phyloP scores from a whole-genome alignment of 495 filamentous ascomycete genomes.

The Tuber brumale region DNA sequence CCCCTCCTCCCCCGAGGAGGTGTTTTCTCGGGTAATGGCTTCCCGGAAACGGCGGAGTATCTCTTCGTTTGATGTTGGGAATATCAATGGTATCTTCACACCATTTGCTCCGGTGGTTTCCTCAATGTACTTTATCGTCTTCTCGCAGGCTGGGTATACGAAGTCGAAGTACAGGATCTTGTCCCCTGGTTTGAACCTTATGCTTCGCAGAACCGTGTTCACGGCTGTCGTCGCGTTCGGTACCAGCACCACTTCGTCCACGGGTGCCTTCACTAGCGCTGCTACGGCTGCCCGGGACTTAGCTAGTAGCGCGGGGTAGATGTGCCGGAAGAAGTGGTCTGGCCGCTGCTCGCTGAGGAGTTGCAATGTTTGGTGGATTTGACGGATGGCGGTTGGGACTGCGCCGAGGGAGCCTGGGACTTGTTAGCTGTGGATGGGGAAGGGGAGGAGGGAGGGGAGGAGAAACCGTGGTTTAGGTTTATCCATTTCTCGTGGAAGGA shows the following conservation, averaged over 20 bases:
- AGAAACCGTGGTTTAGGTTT: too few species aligned
- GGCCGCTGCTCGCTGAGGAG: constrained; percentile 56
- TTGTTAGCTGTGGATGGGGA: too few species aligned
- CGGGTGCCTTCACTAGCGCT: constrained; percentile 46
- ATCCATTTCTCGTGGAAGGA: too few species aligned
- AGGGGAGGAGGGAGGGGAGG: too few species aligned
- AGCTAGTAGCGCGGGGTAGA: constrained; percentile 55
- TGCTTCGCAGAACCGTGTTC: constrained; percentile 67
- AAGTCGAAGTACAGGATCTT: constrained; percentile 53
- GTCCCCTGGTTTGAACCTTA: constrained; percentile 38
- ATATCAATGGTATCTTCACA: too few species aligned
- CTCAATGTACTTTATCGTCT: constrained; percentile 59
- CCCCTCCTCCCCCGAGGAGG: too few species aligned
- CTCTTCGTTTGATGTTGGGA: too few species aligned
- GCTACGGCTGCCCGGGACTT: constrained; percentile 60
- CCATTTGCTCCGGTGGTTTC: constrained; percentile 51
- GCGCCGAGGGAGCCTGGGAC: constrained; percentile 69
- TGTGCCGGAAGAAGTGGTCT: constrained; percentile 65
- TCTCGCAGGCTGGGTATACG: constrained; percentile 70
- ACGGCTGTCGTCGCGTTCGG: constrained; percentile 58
- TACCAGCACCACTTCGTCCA: constrained; percentile 57
- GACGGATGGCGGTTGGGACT: constrained; percentile 56
- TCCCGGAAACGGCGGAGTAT: constrained; percentile 22
- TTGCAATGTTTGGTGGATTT: constrained; percentile 55
- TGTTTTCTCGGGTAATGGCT: background rate